These are phyloP conservation scores for Schoenoplectus tabernaemontani DNA, from an alignment of 202 grass and related monocot genomes.

Conservation along the genomic window DNA sequence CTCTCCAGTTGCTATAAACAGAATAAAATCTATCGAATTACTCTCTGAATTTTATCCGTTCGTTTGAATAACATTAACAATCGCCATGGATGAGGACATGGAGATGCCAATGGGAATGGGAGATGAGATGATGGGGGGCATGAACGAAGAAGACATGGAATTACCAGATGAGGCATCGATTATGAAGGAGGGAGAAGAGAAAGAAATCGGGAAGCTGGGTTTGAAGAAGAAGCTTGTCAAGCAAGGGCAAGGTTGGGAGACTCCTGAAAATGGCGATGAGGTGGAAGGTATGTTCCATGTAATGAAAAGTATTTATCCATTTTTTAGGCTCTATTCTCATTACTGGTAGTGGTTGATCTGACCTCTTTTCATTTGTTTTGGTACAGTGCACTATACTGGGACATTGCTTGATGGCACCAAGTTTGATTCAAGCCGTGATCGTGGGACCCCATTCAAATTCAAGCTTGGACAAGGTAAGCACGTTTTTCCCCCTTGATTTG, in stretches of 20 bases:
- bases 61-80: too few species aligned
- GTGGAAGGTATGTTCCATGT: conserved; percentile 99
- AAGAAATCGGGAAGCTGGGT: conserved; percentile 81
- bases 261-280: conserved; percentile 89
- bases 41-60: too few species aligned
- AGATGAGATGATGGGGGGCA: conserved; percentile 57
- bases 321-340: not conserved
- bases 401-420: conserved; percentile 34
- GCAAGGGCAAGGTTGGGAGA: conserved; percentile 73
- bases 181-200: conserved; percentile 82
- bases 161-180: conserved; percentile 45
- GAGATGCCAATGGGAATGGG: conserved; percentile 44
- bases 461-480: conserved; percentile 33
- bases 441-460: conserved; percentile 30
- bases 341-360: not conserved
- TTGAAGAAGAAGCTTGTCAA: conserved; percentile 96
- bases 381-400: conserved; percentile 40
- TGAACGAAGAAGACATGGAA: conserved; percentile 39
- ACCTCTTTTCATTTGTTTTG: not conserved
- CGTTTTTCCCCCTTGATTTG: too few species aligned
- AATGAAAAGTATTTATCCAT: too few species aligned
- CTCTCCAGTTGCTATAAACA: too few species aligned
- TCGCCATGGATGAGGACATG: conserved; percentile 76
- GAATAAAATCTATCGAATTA: too few species aligned
- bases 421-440: conserved; percentile 32